These are phyloP conservation scores for Penicillium sp. DNA, from an alignment of 2,329 filamentous ascomycete species.

Conservation along the genomic window DNA sequence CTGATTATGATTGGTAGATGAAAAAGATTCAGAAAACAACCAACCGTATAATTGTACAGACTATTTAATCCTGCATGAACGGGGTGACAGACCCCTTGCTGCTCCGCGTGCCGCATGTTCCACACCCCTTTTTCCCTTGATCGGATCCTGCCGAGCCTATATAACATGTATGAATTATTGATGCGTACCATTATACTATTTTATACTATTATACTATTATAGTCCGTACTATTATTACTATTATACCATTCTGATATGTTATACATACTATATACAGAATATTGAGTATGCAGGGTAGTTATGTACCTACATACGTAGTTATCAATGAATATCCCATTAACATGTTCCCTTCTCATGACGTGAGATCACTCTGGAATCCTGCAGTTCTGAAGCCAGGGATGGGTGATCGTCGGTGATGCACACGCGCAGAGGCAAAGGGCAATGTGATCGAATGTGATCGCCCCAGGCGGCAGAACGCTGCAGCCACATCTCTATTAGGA, in stretches of 20 bases:
- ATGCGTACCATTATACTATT: not conserved
- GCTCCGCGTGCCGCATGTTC: conserved; percentile 36
- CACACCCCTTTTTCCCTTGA: conserved; percentile 20
- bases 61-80: conserved; percentile 29
- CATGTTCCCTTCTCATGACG: conserved; percentile 7
- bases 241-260: not conserved
- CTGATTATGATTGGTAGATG: not conserved
- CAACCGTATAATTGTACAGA: conserved; percentile 10
- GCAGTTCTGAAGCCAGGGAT: conserved; percentile 23
- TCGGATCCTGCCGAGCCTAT: conserved; percentile 8
- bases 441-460: conserved; percentile 23
- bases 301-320: too few species aligned
- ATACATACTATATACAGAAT: not conserved
- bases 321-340: not conserved
- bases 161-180: not conserved
- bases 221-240: too few species aligned
- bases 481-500: conserved; percentile 30
- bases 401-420: conserved; percentile 19
- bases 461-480: conserved; percentile 16
- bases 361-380: conserved; percentile 16
- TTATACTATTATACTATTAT: too few species aligned
- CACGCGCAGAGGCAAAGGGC: conserved; percentile 15
- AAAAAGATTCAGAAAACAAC: conserved; percentile 3
- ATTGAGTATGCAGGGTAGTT: not conserved
- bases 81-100: conserved; percentile 32